Evolutionary conservation across 1,284 basidiomycete genomes (phyloP).

Genomic region (Rhodotorula sp.): DNA sequence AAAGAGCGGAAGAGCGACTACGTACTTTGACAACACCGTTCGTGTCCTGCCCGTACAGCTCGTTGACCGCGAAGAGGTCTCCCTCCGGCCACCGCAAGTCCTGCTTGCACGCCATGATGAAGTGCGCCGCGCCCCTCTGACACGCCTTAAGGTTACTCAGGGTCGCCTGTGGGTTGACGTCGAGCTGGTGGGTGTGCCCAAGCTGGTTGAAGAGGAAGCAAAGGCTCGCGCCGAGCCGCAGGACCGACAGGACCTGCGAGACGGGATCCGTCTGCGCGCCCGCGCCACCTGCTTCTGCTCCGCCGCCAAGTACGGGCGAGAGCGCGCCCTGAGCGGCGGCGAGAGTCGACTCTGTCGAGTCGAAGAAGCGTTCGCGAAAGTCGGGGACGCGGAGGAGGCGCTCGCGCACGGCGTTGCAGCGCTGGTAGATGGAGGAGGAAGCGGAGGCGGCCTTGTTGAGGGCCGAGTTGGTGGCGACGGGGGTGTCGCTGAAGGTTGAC

Average conservation of each 20-base stretch:
- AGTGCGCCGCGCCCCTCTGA: constrained; percentile 59
- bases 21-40: constrained; percentile 92
- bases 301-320: constrained; percentile 7
- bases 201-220: constrained; percentile 90
- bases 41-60: constrained; percentile 79
- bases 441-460: constrained; percentile 44
- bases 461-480: constrained; percentile 44
- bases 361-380: constrained; percentile 46
- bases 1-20: not conserved
- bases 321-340: not conserved
- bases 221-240: constrained; percentile 88
- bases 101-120: constrained; percentile 57
- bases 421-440: constrained; percentile 53
- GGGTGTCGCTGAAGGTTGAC: constrained; percentile 35
- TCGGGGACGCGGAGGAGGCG: constrained; percentile 53
- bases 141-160: constrained; percentile 78
- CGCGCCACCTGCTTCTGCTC: not conserved
- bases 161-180: constrained; percentile 66
- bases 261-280: constrained; percentile 58
- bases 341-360: constrained; percentile 1
- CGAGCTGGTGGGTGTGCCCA: constrained; percentile 60
- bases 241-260: constrained; percentile 88
- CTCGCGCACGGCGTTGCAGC: constrained; percentile 51
- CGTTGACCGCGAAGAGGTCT: constrained; percentile 65
- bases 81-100: constrained; percentile 55